These are phyloP conservation scores for Fomitopsis pinicola DNA, from an alignment of 1,284 basidiomycete species.

Conservation along the genomic window DNA sequence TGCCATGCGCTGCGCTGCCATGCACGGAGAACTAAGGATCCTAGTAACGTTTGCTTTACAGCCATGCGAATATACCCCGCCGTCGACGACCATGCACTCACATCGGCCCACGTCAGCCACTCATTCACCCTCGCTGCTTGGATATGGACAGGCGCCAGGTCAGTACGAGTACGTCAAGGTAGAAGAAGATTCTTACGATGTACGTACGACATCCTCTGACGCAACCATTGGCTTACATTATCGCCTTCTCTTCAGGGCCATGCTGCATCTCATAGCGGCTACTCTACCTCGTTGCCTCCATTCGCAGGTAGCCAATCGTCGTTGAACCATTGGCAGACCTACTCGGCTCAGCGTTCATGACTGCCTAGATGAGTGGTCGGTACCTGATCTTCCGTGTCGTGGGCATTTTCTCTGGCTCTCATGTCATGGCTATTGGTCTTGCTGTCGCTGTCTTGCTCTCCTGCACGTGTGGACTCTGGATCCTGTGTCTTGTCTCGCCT, in stretches of 20 bases:
- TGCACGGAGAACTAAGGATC: constrained; percentile 34
- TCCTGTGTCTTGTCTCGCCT: not conserved
- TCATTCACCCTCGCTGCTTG: constrained; percentile 16
- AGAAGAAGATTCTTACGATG: constrained; percentile 62
- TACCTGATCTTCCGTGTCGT: not conserved
- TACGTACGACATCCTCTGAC: constrained; percentile 28
- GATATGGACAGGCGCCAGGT: constrained; percentile 25
- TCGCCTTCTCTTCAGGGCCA: constrained; percentile 13
- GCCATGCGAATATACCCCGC: constrained; percentile 49
- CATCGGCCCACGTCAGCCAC: constrained; percentile 19
- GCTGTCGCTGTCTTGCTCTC: constrained; percentile 1
- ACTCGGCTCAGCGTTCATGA: constrained; percentile 53
- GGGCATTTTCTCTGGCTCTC: not conserved
- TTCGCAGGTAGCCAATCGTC: constrained; percentile 20
- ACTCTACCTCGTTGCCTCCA: constrained; percentile 22
- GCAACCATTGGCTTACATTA: constrained; percentile 6
- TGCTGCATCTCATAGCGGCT: constrained; percentile 23
- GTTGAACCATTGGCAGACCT: constrained; percentile 56
- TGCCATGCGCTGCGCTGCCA: constrained; percentile 24
- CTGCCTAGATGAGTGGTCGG: not conserved
- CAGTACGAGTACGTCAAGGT: constrained; percentile 37
- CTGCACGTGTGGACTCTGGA: not conserved
- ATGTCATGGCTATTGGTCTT: not conserved
- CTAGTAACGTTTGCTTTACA: constrained; percentile 48
- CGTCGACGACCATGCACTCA: constrained; percentile 12